Evolutionary conservation across 441 rosid species (phyloP).

Genomic region (Gossypium davidsonii): DNA sequence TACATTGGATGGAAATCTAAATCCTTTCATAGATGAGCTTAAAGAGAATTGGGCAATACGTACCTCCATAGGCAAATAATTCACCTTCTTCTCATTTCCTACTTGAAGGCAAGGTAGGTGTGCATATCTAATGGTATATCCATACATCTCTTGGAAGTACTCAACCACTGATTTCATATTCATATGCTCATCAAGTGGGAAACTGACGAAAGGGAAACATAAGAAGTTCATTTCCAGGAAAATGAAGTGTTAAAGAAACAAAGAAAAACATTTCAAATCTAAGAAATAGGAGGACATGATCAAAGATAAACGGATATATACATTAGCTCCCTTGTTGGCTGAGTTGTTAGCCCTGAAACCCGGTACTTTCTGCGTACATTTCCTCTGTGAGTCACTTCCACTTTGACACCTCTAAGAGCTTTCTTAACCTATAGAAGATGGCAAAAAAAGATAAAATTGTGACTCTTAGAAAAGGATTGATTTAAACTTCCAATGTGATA

Average conservation of each 20-base stretch:
- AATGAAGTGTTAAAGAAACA: not conserved
- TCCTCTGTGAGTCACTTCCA: slow-evolving; percentile 48
- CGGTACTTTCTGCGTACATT: slow-evolving; percentile 38
- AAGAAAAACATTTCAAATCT: not conserved
- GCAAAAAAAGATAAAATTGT: not conserved
- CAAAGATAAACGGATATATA: slow-evolving; percentile 10
- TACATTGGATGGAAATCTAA: not conserved
- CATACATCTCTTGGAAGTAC: slow-evolving; percentile 41
- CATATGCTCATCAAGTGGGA: slow-evolving; percentile 40
- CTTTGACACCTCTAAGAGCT: slow-evolving; percentile 49
- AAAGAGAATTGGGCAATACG: not conserved
- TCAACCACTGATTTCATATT: slow-evolving; percentile 47
- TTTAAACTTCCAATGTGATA: not conserved
- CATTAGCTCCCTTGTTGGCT: slow-evolving; percentile 42
- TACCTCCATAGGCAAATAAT: slow-evolving; percentile 52
- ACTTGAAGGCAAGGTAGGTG: slow-evolving; percentile 46
- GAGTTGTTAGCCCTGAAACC: slow-evolving; percentile 41
- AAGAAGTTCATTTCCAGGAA: not conserved
- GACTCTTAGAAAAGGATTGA: not conserved
- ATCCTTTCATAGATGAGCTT: not conserved
- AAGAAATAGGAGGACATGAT: slow-evolving; percentile 1
- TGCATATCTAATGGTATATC: slow-evolving; percentile 29
- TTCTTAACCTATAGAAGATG: slow-evolving; percentile 35
- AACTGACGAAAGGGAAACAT: slow-evolving; percentile 21
- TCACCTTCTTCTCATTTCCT: slow-evolving; percentile 38